These are phyloP conservation scores for Pyrus hybrid DNA, from an alignment of 331 rosid genomes.

Conservation along the genomic window DNA sequence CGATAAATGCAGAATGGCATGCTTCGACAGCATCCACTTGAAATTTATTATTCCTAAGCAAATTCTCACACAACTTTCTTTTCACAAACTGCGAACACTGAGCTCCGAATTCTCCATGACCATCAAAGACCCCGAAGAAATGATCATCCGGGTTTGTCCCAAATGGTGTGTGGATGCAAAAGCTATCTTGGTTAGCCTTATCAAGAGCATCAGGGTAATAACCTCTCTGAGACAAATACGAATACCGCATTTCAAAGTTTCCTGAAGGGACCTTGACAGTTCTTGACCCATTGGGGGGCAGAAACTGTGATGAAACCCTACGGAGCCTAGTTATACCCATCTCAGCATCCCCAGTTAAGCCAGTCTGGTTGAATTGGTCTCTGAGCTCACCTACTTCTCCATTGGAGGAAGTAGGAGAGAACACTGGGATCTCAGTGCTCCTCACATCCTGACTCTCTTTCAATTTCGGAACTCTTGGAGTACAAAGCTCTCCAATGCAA, in stretches of 20 bases:
- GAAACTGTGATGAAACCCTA: conserved; percentile 91
- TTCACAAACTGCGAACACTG: conserved; percentile 88
- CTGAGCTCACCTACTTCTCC: conserved; percentile 35
- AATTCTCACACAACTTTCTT: conserved; percentile 79
- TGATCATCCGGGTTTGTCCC: conserved; percentile 67
- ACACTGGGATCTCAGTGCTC: conserved; percentile 19
- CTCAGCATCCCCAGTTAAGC: conserved; percentile 58
- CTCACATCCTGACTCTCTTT: conserved; percentile 33
- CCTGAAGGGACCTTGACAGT: conserved; percentile 49
- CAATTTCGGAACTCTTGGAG: conserved; percentile 34
- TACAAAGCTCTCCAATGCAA: conserved; percentile 62
- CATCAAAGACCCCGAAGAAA: conserved; percentile 96
- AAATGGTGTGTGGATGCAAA: conserved; percentile 86
- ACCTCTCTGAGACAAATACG: conserved; percentile 83
- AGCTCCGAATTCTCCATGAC: conserved; percentile 94
- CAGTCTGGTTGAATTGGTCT: conserved; percentile 41
- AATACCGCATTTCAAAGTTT: conserved; percentile 57
- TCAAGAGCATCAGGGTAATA: conserved; percentile 97
- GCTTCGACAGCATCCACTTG: conserved; percentile 73
- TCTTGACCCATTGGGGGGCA: conserved; percentile 85
- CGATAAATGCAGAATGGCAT: conserved; percentile 59
- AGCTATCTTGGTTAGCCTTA: conserved; percentile 96
- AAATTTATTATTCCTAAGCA: conserved; percentile 54
- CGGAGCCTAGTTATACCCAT: conserved; percentile 69
- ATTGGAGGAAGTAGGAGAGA: conserved; percentile 41